Evolutionary conservation across 805 yeast genomes (phyloP).

Genomic region (Vanderwaltozyma tropicalis): DNA sequence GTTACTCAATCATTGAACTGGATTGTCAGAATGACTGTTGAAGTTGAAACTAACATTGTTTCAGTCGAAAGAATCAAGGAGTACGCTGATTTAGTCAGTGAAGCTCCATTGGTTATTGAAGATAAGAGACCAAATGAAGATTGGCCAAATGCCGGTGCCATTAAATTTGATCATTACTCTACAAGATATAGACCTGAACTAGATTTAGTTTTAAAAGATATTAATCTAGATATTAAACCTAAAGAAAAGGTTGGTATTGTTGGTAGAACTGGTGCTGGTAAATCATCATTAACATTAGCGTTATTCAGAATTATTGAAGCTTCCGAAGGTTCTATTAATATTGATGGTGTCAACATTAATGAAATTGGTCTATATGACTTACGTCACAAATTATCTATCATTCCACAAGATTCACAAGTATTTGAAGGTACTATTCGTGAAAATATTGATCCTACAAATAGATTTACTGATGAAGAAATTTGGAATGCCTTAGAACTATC

Average conservation of each 20-base stretch:
- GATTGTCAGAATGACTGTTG: conserved; percentile 98
- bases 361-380: conserved; percentile 67
- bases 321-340: conserved; percentile 53
- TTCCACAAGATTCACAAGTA: conserved; percentile 91
- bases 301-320: conserved; percentile 78
- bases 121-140: conserved; percentile 51
- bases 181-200: conserved; percentile 76
- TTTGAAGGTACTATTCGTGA: conserved; percentile 80
- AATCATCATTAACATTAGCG: conserved; percentile 75
- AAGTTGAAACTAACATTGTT: conserved; percentile 94
- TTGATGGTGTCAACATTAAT: conserved; percentile 61
- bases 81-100: conserved; percentile 68
- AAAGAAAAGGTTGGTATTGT: conserved; percentile 89
- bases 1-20: conserved; percentile 89
- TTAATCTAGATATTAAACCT: conserved; percentile 53
- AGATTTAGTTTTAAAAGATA: conserved; percentile 64
- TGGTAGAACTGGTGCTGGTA: conserved; percentile 96
- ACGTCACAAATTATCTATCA: conserved; percentile 68
- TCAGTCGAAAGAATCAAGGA: conserved; percentile 92
- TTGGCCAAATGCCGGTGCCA: conserved; percentile 70
- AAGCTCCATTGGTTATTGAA: conserved; percentile 67
- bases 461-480: conserved; percentile 62
- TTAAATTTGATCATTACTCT: conserved; percentile 62
- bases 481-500: conserved; percentile 75
- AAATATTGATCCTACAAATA: conserved; percentile 73